Percentiles rank a stretch among this genome's conserved stretches.
phyloP scores from a whole-genome alignment of 352 stramenopile species.

The Lagenidium giganteum region DNA sequence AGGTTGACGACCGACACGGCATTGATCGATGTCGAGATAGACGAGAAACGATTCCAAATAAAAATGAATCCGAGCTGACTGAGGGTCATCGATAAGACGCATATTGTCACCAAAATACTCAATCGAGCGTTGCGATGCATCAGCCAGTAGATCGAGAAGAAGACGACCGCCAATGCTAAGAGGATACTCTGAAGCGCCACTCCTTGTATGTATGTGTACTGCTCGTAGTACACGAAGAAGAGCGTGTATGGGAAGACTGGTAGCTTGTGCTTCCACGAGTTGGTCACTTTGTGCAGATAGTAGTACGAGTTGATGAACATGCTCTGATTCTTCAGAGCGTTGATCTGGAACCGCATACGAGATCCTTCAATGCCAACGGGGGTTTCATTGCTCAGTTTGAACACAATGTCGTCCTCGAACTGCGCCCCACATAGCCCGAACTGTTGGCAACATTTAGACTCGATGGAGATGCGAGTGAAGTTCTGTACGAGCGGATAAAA shows the following conservation, averaged over 20 bases:
- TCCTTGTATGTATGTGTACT: conserved; percentile 90
- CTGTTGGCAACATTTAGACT: conserved; percentile 86
- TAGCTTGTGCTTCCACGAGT: conserved; percentile 23
- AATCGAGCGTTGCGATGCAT: conserved; percentile 64
- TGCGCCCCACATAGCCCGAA: conserved; percentile 85
- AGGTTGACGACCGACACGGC: conserved; percentile 89
- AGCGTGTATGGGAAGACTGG: conserved; percentile 85
- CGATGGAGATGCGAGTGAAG: conserved; percentile 84
- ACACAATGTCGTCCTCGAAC: conserved; percentile 83
- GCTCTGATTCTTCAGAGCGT: conserved; percentile 80
- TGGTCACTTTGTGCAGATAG: conserved; percentile 66
- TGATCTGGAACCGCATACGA: conserved; percentile 83
- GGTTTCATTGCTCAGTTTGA: conserved; percentile 21
- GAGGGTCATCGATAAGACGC: conserved; percentile 75
- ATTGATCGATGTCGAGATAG: conserved; percentile 78
- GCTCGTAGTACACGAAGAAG: conserved; percentile 91
- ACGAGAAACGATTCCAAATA: conserved; percentile 61
- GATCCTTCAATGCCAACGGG: conserved; percentile 52
- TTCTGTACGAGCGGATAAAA: conserved; percentile 82
- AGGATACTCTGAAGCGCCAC: conserved; percentile 83
- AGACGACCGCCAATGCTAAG: conserved; percentile 76
- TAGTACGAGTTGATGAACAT: conserved; percentile 90
- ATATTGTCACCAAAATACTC: conserved; percentile 62
- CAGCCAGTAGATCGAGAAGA: conserved; percentile 71
- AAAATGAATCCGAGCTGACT: conserved; percentile 79